These are phyloP conservation scores for Malus sieversii DNA, from an alignment of 306 rosid species.

Conservation along the genomic window DNA sequence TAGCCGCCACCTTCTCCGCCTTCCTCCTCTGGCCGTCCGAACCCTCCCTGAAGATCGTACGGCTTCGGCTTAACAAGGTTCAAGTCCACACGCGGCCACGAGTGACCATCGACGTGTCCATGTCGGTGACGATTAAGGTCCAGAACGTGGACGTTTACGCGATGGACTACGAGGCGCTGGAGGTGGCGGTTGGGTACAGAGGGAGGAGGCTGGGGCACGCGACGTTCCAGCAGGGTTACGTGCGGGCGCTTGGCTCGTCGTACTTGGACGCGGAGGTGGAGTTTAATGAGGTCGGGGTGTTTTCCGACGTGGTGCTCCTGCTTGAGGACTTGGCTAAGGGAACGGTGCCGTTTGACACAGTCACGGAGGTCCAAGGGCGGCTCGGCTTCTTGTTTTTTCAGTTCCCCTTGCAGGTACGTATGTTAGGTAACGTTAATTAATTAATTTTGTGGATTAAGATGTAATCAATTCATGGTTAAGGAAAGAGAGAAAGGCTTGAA, in stretches of 20 bases:
- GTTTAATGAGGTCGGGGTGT: slow-evolving; percentile 38
- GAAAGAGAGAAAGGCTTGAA: background rate
- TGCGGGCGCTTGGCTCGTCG: slow-evolving; percentile 56
- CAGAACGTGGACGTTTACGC: slow-evolving; percentile 49
- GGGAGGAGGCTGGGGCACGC: slow-evolving; percentile 64
- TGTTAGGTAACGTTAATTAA: background rate
- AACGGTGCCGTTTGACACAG: slow-evolving; percentile 46
- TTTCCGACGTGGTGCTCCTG: slow-evolving; percentile 54
- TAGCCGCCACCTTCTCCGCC: background rate
- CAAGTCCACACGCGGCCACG: slow-evolving; percentile 51
- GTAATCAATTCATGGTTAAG: background rate
- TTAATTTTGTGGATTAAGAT: background rate
- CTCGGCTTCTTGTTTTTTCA: slow-evolving; percentile 42
- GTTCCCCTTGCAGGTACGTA: slow-evolving; percentile 50
- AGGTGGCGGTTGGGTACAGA: slow-evolving; percentile 62
- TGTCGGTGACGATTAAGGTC: slow-evolving; percentile 42
- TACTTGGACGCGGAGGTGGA: slow-evolving; percentile 66
- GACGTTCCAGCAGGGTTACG: slow-evolving; percentile 42
- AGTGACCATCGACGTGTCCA: slow-evolving; percentile 49
- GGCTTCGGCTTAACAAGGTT: slow-evolving; percentile 36
- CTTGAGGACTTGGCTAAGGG: slow-evolving; percentile 69
- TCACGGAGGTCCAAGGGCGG: slow-evolving; percentile 38
- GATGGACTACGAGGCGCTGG: slow-evolving; percentile 39
- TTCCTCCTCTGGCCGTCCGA: slow-evolving; percentile 56
- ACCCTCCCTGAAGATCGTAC: slow-evolving; percentile 50